Evolutionary conservation across 305 asterid species (phyloP).

Genomic region (Coffea humblotiana): DNA sequence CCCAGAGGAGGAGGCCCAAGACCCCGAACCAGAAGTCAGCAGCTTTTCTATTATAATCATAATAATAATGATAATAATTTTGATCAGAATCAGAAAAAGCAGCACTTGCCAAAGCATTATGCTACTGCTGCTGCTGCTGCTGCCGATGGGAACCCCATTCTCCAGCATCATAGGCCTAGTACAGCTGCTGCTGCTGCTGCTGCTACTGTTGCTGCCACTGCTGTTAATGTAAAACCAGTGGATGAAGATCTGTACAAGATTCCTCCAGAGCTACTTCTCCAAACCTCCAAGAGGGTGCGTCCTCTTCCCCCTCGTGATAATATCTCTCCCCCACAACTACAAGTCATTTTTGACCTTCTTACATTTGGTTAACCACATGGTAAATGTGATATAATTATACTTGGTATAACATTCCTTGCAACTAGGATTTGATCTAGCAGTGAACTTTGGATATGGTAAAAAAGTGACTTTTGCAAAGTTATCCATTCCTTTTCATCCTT

Average conservation of each 20-base stretch:
- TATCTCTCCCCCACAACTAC: neutral
- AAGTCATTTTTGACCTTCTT: neutral
- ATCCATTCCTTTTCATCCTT: neutral
- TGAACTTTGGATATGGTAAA: no score
- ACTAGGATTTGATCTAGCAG: neutral
- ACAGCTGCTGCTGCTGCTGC: neutral
- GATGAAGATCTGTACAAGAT: slow-evolving; percentile 96
- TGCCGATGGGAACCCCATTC: neutral
- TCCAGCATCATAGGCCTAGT: no score
- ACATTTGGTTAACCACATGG: no score
- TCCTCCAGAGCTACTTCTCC: slow-evolving; percentile 65
- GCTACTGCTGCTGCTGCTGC: neutral
- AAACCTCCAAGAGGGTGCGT: slow-evolving; percentile 60
- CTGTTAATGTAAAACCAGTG: slow-evolving; percentile 50
- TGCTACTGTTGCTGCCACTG: neutral
- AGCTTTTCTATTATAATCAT: neutral
- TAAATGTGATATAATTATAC: no score
- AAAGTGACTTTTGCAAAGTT: no score
- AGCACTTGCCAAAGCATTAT: slow-evolving; percentile 14
- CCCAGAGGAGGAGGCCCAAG: neutral
- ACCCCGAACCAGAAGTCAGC: neutral
- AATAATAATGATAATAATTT: neutral
- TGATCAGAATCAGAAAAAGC: neutral
- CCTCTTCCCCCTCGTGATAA: neutral
- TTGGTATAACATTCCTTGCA: neutral